Percentiles rank a stretch among this genome's conserved stretches.
Evolutionary conservation across 1,284 basidiomycete genomes (phyloP).

Genomic region (Anthracocystis walkeri): DNA sequence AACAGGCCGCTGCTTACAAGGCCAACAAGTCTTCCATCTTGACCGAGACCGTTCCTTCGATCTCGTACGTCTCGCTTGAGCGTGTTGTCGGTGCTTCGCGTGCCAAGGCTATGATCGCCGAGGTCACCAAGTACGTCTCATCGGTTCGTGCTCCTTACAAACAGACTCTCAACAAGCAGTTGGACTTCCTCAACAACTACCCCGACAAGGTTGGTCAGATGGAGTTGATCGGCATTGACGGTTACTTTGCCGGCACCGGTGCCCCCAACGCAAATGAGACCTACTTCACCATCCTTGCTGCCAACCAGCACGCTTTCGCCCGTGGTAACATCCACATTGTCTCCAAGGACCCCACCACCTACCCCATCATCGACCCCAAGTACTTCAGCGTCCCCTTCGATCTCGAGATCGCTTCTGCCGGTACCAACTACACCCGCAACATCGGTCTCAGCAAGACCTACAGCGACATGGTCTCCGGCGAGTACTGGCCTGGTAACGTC

Average conservation of each 20-base stretch:
- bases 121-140: slow-evolving; percentile 53
- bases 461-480: slow-evolving; percentile 47
- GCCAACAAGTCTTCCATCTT: slow-evolving; percentile 58
- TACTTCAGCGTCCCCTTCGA: slow-evolving; percentile 71
- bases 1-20: slow-evolving; percentile 55
- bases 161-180: slow-evolving; percentile 56
- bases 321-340: slow-evolving; percentile 73
- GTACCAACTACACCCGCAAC: slow-evolving; percentile 60
- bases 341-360: slow-evolving; percentile 74
- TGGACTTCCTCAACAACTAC: slow-evolving; percentile 58
- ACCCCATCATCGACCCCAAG: slow-evolving; percentile 76
- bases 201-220: slow-evolving; percentile 58
- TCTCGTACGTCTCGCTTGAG: slow-evolving; percentile 62
- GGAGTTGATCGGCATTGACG: slow-evolving; percentile 65
- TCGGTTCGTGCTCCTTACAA: slow-evolving; percentile 50
- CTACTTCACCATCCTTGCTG: slow-evolving; percentile 65
- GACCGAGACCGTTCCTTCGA: slow-evolving; percentile 60
- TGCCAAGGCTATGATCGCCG: slow-evolving; percentile 42
- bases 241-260: slow-evolving; percentile 62
- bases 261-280: slow-evolving; percentile 52
- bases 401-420: slow-evolving; percentile 54
- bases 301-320: slow-evolving; percentile 77
- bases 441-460: slow-evolving; percentile 51
- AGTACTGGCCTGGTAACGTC: slow-evolving; percentile 57
- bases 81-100: slow-evolving; percentile 50